phyloP scores from a whole-genome alignment of 2,329 filamentous ascomycete genomes.

The Fusarium lyarnte region DNA sequence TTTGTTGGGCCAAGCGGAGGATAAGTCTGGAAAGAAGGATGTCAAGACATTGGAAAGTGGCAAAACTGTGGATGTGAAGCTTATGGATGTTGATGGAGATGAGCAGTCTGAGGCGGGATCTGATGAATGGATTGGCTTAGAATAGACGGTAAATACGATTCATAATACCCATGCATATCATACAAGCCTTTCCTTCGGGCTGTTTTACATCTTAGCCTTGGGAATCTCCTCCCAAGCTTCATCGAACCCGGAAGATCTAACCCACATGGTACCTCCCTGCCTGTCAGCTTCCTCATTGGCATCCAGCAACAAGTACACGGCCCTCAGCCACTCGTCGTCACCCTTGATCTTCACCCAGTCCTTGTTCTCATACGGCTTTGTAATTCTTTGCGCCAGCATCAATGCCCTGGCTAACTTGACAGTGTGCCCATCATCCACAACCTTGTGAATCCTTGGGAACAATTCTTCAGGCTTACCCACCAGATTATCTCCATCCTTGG shows the following conservation, averaged over 20 bases:
- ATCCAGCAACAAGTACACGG: constrained; percentile 71
- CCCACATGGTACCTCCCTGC: constrained; percentile 58
- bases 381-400: constrained; percentile 67
- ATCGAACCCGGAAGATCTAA: constrained; percentile 69
- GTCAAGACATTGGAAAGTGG: constrained; percentile 32
- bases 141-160: constrained; percentile 49
- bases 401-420: constrained; percentile 79
- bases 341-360: constrained; percentile 64
- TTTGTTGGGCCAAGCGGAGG: constrained; percentile 64
- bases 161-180: constrained; percentile 40
- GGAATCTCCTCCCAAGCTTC: constrained; percentile 68
- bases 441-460: constrained; percentile 56
- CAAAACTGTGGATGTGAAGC: constrained; percentile 43
- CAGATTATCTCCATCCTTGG: constrained; percentile 58
- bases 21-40: constrained; percentile 40
- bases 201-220: constrained; percentile 26
- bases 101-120: constrained; percentile 49
- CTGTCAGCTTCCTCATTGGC: constrained; percentile 62
- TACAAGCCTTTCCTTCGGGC: neutral
- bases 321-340: constrained; percentile 67
- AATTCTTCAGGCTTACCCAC: constrained; percentile 58
- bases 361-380: constrained; percentile 55
- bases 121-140: constrained; percentile 60
- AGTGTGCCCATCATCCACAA: constrained; percentile 82
- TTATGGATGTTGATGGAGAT: constrained; percentile 47